These are phyloP conservation scores for Dicorynia guianensis DNA, from an alignment of 306 rosid species.

Conservation along the genomic window DNA sequence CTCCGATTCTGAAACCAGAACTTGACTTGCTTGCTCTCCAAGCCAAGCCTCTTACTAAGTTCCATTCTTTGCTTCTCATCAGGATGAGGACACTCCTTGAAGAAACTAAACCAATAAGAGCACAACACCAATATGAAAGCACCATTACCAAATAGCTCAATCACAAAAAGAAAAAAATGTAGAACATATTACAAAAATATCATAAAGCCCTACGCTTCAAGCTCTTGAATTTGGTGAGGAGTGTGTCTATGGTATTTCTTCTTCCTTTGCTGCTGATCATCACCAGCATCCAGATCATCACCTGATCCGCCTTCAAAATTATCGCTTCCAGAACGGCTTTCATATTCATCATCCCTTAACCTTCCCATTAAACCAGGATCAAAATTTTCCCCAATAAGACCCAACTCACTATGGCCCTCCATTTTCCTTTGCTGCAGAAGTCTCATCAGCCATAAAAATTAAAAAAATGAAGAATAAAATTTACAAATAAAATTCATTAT, in stretches of 20 bases:
- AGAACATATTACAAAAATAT: constrained; percentile 5
- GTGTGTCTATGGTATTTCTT: constrained; percentile 93
- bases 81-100: constrained; percentile 89
- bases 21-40: constrained; percentile 88
- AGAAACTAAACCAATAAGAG: constrained; percentile 64
- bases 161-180: constrained; percentile 1
- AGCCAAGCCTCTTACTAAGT: constrained; percentile 70
- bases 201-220: constrained; percentile 67
- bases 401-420: constrained; percentile 69
- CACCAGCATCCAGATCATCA: constrained; percentile 76
- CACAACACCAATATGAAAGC: not conserved
- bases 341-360: constrained; percentile 77
- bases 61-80: constrained; percentile 93
- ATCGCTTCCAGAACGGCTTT: constrained; percentile 89
- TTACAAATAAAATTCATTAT: constrained; percentile 18
- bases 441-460: constrained; percentile 21
- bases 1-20: constrained; percentile 97
- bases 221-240: constrained; percentile 83
- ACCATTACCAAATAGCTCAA: constrained; percentile 9
- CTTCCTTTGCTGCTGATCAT: constrained; percentile 58
- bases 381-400: constrained; percentile 61
- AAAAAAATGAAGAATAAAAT: not conserved
- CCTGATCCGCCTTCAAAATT: constrained; percentile 78
- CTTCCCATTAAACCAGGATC: constrained; percentile 62
- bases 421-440: constrained; percentile 62